Evolutionary conservation across 2,329 filamentous ascomycete species (phyloP), one percentile per base, ranked within the genome.

Genomic region (Colletotrichum sp.): DNA sequence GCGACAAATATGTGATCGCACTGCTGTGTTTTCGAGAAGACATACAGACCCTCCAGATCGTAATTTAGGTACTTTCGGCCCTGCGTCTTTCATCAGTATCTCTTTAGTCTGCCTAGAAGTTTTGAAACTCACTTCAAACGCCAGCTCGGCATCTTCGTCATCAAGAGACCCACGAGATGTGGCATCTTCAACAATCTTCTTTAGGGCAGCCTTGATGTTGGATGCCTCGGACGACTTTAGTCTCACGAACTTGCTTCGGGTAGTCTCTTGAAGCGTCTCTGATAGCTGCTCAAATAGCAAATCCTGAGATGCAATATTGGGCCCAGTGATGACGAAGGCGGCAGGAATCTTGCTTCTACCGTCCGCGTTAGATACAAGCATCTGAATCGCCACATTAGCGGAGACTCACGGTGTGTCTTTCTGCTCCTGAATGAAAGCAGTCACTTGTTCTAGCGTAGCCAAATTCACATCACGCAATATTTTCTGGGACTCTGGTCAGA

Each of bases 261-360:
- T 82, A 66, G 88, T 83, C 77, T 82, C 78, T 80, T 86, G 85
- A n/a, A 93, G 84, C n/a, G 85, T 85, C 75, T 91, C 89, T 15
- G 91, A 89, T 13, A 96, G 85, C 82, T 95, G 94, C 74, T 92
- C 88, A 79, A 96, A 96, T n/a, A 96, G 88, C 15, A 94, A 87
- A 57, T 92, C 91, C 82, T 96, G 94, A 3, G 94, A 94, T 44
- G 94, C 93, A 79, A 96, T 94, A 78, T 95, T 95, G 9, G 95
- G 94, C 0, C 95, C 95, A 10, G 94, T 94, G 75, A 95, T 90
- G 79, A 96, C 92, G 79, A 96, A 93, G 3, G 91, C 94, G 9
- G 93, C 90, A 0, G 94, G 92, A 52, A 95, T 90, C 81, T 90
- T 91, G 64, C 87, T 85, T 55, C 82, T 81, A 77, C 85, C 85